Conservation (phyloP, 2,329 filamentous ascomycete species). For the Alternaria sp. region DNA sequence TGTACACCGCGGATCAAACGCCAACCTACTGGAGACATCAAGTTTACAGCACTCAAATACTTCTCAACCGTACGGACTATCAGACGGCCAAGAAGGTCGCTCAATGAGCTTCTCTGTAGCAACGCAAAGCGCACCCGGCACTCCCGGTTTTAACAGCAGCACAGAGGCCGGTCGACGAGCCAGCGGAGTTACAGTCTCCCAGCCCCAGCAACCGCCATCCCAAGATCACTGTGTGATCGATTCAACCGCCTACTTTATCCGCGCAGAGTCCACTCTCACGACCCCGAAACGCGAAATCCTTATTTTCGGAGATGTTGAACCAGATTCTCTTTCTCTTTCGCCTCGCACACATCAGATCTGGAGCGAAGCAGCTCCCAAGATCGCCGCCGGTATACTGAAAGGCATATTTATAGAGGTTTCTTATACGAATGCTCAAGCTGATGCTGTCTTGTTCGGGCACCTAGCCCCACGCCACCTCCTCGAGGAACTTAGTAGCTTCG, state of each 20-base stretch:
- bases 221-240: constrained; percentile 73
- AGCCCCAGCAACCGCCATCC: constrained; percentile 27
- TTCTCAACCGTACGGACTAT: constrained; percentile 28
- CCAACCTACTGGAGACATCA: constrained; percentile 50
- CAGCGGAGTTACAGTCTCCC: constrained; percentile 21
- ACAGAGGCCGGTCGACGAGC: constrained; percentile 30
- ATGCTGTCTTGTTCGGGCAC: constrained; percentile 86
- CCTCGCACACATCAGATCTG: constrained; percentile 86
- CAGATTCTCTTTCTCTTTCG: constrained; percentile 81
- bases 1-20: constrained; percentile 55
- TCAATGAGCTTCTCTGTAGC: constrained; percentile 47
- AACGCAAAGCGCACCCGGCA: constrained; percentile 47
- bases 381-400: constrained; percentile 73
- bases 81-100: constrained; percentile 38
- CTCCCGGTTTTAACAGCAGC: constrained; percentile 36
- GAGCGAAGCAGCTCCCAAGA: constrained; percentile 86
- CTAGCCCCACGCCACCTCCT: constrained; percentile 84
- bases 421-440: constrained; percentile 80
- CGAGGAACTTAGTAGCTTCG: constrained; percentile 77
- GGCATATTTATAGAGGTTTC: constrained; percentile 97
- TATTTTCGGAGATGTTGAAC: constrained; percentile 95
- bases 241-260: constrained; percentile 93
- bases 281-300: constrained; percentile 71
- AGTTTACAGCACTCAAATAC: constrained; percentile 31
- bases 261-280: constrained; percentile 63